These are phyloP conservation scores for Claviceps purpurea DNA, from an alignment of 2,329 filamentous ascomycete species.

Conservation along the genomic window DNA sequence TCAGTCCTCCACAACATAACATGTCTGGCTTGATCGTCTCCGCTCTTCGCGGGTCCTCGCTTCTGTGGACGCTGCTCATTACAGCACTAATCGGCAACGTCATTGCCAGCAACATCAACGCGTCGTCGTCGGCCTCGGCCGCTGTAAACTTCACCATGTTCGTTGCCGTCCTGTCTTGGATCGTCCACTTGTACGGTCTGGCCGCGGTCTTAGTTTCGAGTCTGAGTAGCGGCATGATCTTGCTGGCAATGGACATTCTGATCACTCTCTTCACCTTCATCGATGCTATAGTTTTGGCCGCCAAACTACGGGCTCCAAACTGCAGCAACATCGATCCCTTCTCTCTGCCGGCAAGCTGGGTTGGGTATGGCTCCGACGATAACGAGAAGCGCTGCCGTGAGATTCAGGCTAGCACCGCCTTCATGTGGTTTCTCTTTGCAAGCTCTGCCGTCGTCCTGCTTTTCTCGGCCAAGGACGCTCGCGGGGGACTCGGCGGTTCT, in stretches of 20 bases:
- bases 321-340: slow-evolving; percentile 39
- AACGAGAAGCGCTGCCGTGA: slow-evolving; percentile 56
- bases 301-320: slow-evolving; percentile 54
- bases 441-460: slow-evolving; percentile 44
- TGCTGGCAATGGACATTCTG: slow-evolving; percentile 42
- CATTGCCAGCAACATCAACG: slow-evolving; percentile 35
- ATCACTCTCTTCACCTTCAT: slow-evolving; percentile 59
- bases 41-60: slow-evolving; percentile 33
- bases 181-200: slow-evolving; percentile 51
- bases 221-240: slow-evolving; percentile 36
- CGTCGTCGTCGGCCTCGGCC: slow-evolving; percentile 27
- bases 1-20: not conserved
- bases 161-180: slow-evolving; percentile 50
- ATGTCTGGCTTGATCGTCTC: slow-evolving; percentile 28
- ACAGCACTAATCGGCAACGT: slow-evolving; percentile 46
- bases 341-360: slow-evolving; percentile 31
- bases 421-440: slow-evolving; percentile 67
- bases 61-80: slow-evolving; percentile 38
- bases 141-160: slow-evolving; percentile 57
- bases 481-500: slow-evolving; percentile 30
- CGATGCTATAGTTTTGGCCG: slow-evolving; percentile 54
- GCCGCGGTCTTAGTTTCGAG: slow-evolving; percentile 39
- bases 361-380: slow-evolving; percentile 48
- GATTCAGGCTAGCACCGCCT: slow-evolving; percentile 60
- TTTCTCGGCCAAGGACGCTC: slow-evolving; percentile 40